Base-by-base conservation (phyloP, 2,329 filamentous ascomycete genomes). In the Verruconis gallopava region DNA sequence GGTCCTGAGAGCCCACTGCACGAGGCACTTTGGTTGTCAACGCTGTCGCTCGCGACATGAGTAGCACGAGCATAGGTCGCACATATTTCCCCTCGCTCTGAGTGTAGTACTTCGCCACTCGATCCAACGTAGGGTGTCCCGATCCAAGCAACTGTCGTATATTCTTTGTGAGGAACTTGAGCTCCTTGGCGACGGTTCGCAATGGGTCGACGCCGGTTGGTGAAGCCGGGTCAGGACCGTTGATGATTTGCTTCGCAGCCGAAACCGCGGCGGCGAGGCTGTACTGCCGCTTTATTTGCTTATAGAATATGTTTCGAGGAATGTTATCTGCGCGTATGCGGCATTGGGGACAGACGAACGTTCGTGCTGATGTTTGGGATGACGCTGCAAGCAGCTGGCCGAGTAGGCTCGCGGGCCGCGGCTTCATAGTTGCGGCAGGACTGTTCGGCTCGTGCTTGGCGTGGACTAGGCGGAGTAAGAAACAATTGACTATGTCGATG, bases 61-160 rank as follows among this genome's bases (percentile, higher is more conserved):
- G 77, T 47, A 98, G 75, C 21, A 98, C 88, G 47, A 98, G 81
- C 61, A 95, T 75, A 21, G 91, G 91, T 50, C 91, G 80, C 52
- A 98, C 80, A 63, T 96, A 91, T 67, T 98, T 98, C 48, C 91
- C 91, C 68, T 96, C 86, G 46, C 84, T 84, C 55, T 89, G 83
- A 17, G 91, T 94, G 62, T 98, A 98, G 69, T 98, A 98, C 64
- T 98, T 98, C 40, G 91, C 86, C 20, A 88, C 89, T 33, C 85
- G 88, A 57, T 96, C 91, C 46, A 98, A 73, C 36, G 88, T 86
- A 1, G 91, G 91, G 57, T 98, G 89, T 4, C 89, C 89, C 0
- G 88, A 95, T 4, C 89, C 89, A 13, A 96, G 68, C n/a, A 96
- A 71, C 57, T 93, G 83, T 47, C 85, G 75, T 61, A 96, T 93